Evolutionary conservation across 768 basidiomycete species (phyloP).

Genomic region (Piloderma croceum): DNA sequence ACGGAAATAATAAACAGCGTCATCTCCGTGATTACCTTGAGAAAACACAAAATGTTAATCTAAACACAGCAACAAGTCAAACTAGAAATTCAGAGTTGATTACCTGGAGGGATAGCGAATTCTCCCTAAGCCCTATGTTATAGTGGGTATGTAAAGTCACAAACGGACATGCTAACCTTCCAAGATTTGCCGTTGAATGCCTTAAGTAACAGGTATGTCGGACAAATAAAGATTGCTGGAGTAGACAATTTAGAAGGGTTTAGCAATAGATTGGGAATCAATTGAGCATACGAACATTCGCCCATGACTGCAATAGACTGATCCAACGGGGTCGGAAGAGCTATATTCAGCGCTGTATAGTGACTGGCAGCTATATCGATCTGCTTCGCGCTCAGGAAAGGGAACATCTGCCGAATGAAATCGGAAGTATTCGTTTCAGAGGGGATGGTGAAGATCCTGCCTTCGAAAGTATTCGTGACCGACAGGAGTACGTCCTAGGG

Average conservation of each 20-base stretch:
- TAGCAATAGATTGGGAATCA: neutral
- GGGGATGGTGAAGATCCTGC: slow-evolving; percentile 22
- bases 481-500: slow-evolving; percentile 25
- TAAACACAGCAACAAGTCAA: no score
- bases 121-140: slow-evolving; percentile 16
- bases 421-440: slow-evolving; percentile 9
- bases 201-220: slow-evolving; percentile 25
- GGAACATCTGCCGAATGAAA: slow-evolving; percentile 22
- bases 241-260: neutral
- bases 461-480: slow-evolving; percentile 28
- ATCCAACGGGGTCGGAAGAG: slow-evolving; percentile 11
- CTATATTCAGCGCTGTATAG: slow-evolving; percentile 13
- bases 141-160: neutral
- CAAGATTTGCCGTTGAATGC: slow-evolving; percentile 27
- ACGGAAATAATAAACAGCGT: slow-evolving; percentile 14
- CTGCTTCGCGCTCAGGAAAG: slow-evolving; percentile 11
- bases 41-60: no score
- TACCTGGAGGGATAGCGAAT: slow-evolving; percentile 26
- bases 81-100: no score
- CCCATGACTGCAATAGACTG: slow-evolving; percentile 20
- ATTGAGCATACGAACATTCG: slow-evolving; percentile 17
- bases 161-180: slow-evolving; percentile 22
- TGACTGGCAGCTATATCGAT: slow-evolving; percentile 7
- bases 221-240: slow-evolving; percentile 33
- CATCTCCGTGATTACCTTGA: slow-evolving; percentile 11